Base-by-base conservation (phyloP, 1,284 basidiomycete genomes). In the Taiwanofungus camphoratus region DNA sequence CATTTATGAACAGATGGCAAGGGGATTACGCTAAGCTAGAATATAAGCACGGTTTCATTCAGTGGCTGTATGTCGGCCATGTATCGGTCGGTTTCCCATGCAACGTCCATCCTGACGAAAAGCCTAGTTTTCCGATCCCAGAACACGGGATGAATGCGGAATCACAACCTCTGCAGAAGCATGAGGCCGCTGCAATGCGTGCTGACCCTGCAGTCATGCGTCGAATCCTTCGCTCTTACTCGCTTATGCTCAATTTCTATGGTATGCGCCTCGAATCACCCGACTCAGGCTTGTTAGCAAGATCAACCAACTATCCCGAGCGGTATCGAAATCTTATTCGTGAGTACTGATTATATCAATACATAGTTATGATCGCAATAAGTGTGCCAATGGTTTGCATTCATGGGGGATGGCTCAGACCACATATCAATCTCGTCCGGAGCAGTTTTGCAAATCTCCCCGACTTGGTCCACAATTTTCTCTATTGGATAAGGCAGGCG, bases 191-290 rank as follows among this genome's bases (percentile, higher is more conserved):
- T 13, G 61, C 69, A 18, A 86, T 88, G 76, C 76, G 69, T 50
- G 62, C 64, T 3, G 69, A 79, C 56, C 57, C 70, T 24, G 56
- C 54, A 37, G 68, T 84, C 34, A 58, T 78, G 19, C 52, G 63
- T 34, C 76, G 82, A 35, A 55, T 87, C 19, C 44, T 79, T 3
- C 63, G 63, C 23, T 87, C 85, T 3, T 87, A 86, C 59, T 63
- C 61, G 47, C 73, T 85, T 45, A 84, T 86, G 80, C 71, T 86
- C 7, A 79, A 82, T 55, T 87, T 87, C 62, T 86, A 82, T 54
- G 83, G 82, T 19, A 83, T 87, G 78, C 67, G 67, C 26, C 69
- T 85, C 12, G 58, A 76, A 21, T 74, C 74, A 37, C 52, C 60
- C 16, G 72, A 78, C 36, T 77, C 77, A 1, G 82, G 82, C 2